A percentile compares a stretch with the other conserved stretches of the same genome.
Conservation (phyloP, 148 eudicot species). For the Arctostaphylos glauca region DNA sequence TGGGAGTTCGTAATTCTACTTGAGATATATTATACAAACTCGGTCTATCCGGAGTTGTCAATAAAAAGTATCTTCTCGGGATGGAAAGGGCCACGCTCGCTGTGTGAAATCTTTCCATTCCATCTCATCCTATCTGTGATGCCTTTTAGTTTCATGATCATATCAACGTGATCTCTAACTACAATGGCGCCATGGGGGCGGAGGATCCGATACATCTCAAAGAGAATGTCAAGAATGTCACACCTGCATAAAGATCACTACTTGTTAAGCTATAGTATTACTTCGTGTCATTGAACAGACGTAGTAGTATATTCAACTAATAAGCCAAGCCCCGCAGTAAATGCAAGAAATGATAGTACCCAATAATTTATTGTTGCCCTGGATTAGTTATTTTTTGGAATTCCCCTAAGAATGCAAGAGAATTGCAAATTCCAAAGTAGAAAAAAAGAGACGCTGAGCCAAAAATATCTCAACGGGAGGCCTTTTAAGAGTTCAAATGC, state of each 20-base stretch:
- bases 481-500: too few relatives aligned
- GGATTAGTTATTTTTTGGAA: not conserved
- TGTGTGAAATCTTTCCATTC: constrained; percentile 37
- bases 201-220: constrained; percentile 52
- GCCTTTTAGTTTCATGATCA: constrained; percentile 34
- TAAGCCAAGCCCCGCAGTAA: not conserved
- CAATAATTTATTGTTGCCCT: not conserved
- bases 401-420: not conserved
- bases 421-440: not conserved
- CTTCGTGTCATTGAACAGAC: not conserved
- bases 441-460: not conserved
- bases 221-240: constrained; percentile 36
- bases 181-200: constrained; percentile 52
- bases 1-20: not conserved
- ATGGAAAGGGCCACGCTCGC: constrained; percentile 43
- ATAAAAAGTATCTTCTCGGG: constrained; percentile 48
- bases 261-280: not conserved
- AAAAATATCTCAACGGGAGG: not conserved
- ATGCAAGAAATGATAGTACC: too few relatives aligned
- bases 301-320: not conserved
- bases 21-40: not conserved
- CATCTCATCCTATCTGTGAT: constrained; percentile 37
- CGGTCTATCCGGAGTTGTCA: constrained; percentile 27
- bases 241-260: constrained; percentile 33
- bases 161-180: constrained; percentile 47